Base-by-base conservation (phyloP, 306 rosid species). In the Vigna hirtella region DNA sequence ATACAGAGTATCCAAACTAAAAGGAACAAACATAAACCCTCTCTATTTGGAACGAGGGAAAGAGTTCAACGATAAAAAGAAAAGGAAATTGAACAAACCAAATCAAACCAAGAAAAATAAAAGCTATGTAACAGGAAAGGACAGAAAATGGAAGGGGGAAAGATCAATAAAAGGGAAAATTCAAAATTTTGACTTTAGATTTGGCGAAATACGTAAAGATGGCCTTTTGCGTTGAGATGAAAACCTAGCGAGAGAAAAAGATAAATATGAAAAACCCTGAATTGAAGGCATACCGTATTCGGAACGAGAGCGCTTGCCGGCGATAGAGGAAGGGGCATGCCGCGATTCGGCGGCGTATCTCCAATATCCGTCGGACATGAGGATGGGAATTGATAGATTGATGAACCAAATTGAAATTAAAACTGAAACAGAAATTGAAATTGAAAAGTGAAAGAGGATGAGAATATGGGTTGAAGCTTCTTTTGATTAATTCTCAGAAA, bases 281-380 rank as follows among this genome's bases (percentile, higher is more conserved):
- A 86, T 77, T 55, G 68, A 73, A 66, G 4, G 12, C 42, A 14
- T 88, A 94, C 98, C 98, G 79, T 78, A 89, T 43, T 92, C 98
- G 59, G 92, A 13, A 73, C 98, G 98, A 13, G 97, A 68, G 61
- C 98, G 97, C 83, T 94, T 94, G 6, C 88, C 97, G 74, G 85
- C 81, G 78, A 89, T 50, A 52, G 91, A 24, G 63, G 91, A 42
- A 4, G 89, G 91, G 6, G 81, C 84, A 67, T 87, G 91, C 47
- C 93, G 93, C 12, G 95, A 48, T 12, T 94, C 97, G 77, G 86
- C 97, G 77, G 86, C 77, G 85, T 94, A 94, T 90, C 97, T 89
- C 98, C 98, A 92, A 42, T 92, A 92, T 58, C 87, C 88, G 81
- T 94, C 96, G 42, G 97, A 90, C 98, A 94, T 94, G 73, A 9